Evolutionary conservation across 164 flowering plant genomes (phyloP).

Genomic region (Protea cynaroides): DNA sequence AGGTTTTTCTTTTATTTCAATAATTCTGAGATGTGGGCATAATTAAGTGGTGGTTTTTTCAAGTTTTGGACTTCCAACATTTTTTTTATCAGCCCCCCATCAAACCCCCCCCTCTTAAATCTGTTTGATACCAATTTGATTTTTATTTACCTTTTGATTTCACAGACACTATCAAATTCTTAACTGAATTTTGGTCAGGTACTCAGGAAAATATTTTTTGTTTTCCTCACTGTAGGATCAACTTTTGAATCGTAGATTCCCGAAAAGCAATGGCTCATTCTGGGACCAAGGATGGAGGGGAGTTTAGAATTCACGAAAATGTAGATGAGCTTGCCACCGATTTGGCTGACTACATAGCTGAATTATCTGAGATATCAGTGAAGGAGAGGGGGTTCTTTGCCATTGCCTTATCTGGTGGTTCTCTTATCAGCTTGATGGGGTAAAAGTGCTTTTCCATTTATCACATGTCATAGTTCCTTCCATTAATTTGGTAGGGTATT

Average conservation of each 20-base stretch:
- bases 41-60: neutral
- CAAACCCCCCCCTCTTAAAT: too few species aligned
- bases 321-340: conserved; percentile 66
- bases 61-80: conserved; percentile 1
- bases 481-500: conserved; percentile 1
- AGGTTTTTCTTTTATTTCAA: neutral
- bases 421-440: conserved; percentile 83
- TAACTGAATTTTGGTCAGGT: neutral
- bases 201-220: neutral
- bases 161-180: neutral
- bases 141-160: neutral
- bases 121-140: neutral
- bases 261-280: conserved; percentile 41
- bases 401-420: conserved; percentile 90
- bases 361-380: conserved; percentile 67
- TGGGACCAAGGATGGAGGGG: conserved; percentile 41
- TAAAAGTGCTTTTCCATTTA: conserved; percentile 21
- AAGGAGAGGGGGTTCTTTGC: conserved; percentile 83
- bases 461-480: neutral
- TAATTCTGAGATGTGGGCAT: neutral
- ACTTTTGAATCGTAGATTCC: neutral
- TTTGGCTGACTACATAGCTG: conserved; percentile 79
- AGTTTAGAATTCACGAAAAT: conserved; percentile 64
- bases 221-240: neutral
- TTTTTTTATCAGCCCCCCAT: too few species aligned